These are phyloP conservation scores for Phanerochaete sordida DNA, from an alignment of 768 basidiomycete genomes.

Conservation along the genomic window DNA sequence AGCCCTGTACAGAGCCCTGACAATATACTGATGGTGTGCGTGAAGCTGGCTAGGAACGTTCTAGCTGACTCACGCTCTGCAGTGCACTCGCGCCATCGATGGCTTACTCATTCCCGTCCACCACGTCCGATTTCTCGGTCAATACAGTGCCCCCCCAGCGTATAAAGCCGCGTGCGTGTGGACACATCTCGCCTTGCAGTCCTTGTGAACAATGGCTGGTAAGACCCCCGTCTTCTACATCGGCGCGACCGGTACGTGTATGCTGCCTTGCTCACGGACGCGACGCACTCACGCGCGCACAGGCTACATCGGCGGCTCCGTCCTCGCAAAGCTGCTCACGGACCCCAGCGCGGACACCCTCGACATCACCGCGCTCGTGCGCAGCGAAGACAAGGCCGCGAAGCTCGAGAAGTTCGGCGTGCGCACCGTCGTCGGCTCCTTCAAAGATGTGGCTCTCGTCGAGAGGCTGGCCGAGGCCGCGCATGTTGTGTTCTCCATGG, in stretches of 20 bases:
- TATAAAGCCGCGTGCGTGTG: neutral
- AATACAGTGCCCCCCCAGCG: neutral
- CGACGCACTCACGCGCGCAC: neutral
- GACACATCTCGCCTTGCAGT: neutral
- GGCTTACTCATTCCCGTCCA: neutral
- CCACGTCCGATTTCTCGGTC: too few species aligned
- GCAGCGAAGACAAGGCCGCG: conserved; percentile 35
- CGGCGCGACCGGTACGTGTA: conserved; percentile 10
- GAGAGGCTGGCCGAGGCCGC: conserved; percentile 38
- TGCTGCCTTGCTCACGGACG: neutral
- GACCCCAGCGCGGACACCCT: conserved; percentile 40
- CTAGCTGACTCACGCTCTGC: neutral
- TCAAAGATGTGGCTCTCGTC: conserved; percentile 34
- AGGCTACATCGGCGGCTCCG: conserved; percentile 59
- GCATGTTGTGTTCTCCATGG: conserved; percentile 31
- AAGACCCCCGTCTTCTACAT: conserved; percentile 8
- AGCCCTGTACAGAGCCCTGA: too few species aligned
- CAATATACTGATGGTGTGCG: too few species aligned
- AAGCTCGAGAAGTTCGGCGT: conserved; percentile 20
- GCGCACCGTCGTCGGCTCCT: conserved; percentile 16
- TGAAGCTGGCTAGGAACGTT: too few species aligned
- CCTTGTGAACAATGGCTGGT: neutral
- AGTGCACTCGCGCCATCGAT: neutral
- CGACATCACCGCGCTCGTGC: conserved; percentile 43
- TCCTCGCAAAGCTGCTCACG: conserved; percentile 42